A percentile compares a stretch with the other conserved stretches of the same genome.
Evolutionary conservation across 495 filamentous ascomycete species (phyloP).

Genomic region (Aspergillus ellipticus): DNA sequence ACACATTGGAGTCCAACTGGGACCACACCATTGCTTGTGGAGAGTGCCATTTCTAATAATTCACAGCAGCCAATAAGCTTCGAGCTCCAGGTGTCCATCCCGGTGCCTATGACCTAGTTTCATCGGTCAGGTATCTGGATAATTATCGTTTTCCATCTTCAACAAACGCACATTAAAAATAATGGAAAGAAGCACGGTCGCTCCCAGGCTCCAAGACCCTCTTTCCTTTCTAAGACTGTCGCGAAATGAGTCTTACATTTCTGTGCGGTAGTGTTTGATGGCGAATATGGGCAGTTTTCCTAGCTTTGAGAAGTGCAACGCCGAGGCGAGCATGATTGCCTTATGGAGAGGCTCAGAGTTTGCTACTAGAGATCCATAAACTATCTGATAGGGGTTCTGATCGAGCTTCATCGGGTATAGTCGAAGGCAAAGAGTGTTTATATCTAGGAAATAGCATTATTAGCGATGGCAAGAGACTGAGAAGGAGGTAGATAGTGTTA

Average conservation of each 20-base stretch:
- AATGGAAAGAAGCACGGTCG: background rate
- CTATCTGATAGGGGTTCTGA: constrained; percentile 7
- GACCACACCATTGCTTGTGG: background rate
- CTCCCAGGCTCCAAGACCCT: background rate
- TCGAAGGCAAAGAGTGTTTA: background rate
- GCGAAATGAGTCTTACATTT: constrained; percentile 5
- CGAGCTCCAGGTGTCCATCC: background rate
- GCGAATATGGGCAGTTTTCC: constrained; percentile 8
- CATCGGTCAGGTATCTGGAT: background rate
- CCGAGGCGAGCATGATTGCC: constrained; percentile 6
- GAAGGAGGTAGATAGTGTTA: too few relatives aligned
- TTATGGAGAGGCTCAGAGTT: constrained; percentile 6
- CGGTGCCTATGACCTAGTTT: background rate
- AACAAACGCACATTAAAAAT: background rate
- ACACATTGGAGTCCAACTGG: background rate
- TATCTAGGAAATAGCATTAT: background rate
- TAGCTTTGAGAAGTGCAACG: constrained; percentile 5
- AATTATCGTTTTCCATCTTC: too few relatives aligned
- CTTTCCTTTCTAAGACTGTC: background rate
- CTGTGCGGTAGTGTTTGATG: constrained; percentile 2
- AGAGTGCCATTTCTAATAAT: background rate
- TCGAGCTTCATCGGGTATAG: constrained; percentile 8
- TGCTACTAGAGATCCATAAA: constrained; percentile 5
- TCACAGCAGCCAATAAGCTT: background rate
- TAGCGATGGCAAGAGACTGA: too few relatives aligned